Evolutionary conservation across 768 basidiomycete species (phyloP), one percentile per base, ranked within the genome.

Genomic region (Leccinellum luteum): DNA sequence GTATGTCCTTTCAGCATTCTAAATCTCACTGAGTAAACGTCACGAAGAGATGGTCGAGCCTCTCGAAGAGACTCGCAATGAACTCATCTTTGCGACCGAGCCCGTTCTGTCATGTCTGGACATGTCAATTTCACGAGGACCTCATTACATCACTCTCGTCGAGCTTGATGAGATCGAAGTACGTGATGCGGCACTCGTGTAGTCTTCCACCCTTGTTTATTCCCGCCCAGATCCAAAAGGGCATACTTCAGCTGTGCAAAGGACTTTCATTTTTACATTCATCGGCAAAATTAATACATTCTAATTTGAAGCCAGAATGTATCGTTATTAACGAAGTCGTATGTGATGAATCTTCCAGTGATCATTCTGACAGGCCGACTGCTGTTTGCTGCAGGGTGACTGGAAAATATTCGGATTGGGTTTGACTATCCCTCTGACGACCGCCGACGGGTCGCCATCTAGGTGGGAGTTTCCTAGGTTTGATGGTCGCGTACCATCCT

Each of bases 131-230:
- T 81, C 85, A 7, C 85, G 86, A 43, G 81, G 83, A 4, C 78
- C 82, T 41, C 75, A 82, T 54, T 75, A 79, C 55, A 72, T 78
- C 32, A 76, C 84, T 41, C 68, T 85, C 54, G 84, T 90, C 15
- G 96, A 98, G 68, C 76, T 99, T 23, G 97, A 99, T 71, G 97
- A 99, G 77, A 89, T 98, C 43, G 97, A 99, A 78, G 94, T 91
- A 34, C 59, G 80, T 75, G 15, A 48, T 58, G n/a, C n/a, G 19
- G 27, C 13, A 4, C 48, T 19, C 30, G 54, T 31, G 49, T 31
- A 21, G 14, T 21, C 41, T 32, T 30, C 49, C 54, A 30, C 30
- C 43, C 49, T 28, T 57, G 52, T 58, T 63, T 25, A 56, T 51
- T 53, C 47, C 48, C 57, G 35, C 47, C 4, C 59, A 93, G 90